Percentiles rank a stretch among this genome's conserved stretches.
Evolutionary conservation across 306 rosid genomes (phyloP).

Genomic region (Neltuma alba): DNA sequence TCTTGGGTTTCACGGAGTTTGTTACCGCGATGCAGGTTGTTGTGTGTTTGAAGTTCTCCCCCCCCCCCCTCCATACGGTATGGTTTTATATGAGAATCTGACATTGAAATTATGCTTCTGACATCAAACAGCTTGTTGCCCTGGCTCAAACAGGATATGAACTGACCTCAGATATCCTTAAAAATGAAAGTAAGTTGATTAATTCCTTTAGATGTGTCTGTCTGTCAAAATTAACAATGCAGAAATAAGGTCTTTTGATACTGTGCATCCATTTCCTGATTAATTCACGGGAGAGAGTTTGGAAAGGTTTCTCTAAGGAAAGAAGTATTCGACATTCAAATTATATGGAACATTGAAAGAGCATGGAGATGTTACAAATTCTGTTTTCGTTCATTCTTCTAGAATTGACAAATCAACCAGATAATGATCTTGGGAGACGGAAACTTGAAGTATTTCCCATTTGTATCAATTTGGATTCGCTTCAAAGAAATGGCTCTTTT

Average conservation of each 20-base stretch:
- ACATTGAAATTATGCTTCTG: slow-evolving; percentile 4
- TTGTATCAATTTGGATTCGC: slow-evolving; percentile 17
- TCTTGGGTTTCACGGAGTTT: slow-evolving; percentile 68
- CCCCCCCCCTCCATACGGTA: too few relatives aligned
- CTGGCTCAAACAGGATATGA: slow-evolving; percentile 80
- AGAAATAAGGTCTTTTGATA: background rate
- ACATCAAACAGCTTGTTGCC: slow-evolving; percentile 61
- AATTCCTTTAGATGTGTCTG: background rate
- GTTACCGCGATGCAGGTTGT: slow-evolving; percentile 85
- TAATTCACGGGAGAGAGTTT: background rate
- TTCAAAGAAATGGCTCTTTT: slow-evolving; percentile 2
- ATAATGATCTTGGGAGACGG: background rate
- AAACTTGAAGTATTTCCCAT: background rate
- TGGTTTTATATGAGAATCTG: background rate
- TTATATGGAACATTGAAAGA: slow-evolving; percentile 5
- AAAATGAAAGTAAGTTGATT: slow-evolving; percentile 58
- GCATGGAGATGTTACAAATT: background rate
- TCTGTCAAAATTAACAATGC: background rate
- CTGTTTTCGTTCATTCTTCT: background rate
- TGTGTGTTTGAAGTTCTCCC: background rate
- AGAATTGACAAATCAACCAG: slow-evolving; percentile 9
- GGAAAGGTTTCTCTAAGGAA: background rate
- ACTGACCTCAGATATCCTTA: slow-evolving; percentile 58
- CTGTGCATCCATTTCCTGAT: background rate
- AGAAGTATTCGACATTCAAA: background rate